These are phyloP conservation scores for Byssochlamys sp. DNA, from an alignment of 2,329 filamentous ascomycete species.

Conservation along the genomic window DNA sequence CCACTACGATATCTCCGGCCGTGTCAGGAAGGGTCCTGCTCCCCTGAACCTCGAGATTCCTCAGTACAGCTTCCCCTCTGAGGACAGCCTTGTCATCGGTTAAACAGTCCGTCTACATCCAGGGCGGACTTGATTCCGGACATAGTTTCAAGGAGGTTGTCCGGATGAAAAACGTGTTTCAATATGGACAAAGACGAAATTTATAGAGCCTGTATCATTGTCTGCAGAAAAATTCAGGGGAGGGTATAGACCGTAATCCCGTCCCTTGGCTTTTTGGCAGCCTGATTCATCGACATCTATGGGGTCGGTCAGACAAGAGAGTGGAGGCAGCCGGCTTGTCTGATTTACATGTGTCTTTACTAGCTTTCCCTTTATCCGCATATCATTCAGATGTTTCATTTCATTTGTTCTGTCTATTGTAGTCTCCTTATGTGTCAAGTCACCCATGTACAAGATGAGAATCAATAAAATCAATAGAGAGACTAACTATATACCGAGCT, in stretches of 20 bases:
- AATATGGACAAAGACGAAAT: neutral
- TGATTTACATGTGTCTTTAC: neutral
- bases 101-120: slow-evolving; percentile 42
- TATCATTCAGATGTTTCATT: neutral
- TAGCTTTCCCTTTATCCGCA: neutral
- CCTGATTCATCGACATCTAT: neutral
- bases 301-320: neutral
- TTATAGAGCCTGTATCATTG: neutral
- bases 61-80: slow-evolving; percentile 82
- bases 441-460: neutral
- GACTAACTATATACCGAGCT: neutral
- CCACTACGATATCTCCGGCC: slow-evolving; percentile 98
- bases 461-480: neutral
- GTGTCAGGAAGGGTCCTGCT: slow-evolving; percentile 92
- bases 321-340: neutral
- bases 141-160: neutral
- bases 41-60: slow-evolving; percentile 96
- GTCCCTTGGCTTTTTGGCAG: neutral
- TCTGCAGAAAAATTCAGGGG: neutral
- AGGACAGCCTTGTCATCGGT: slow-evolving; percentile 83
- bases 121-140: neutral
- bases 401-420: neutral
- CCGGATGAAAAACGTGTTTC: neutral
- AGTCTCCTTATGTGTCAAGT: neutral
- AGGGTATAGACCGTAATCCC: neutral